Evolutionary conservation across 805 yeast species (phyloP).

Genomic region (Nakazawaea holstii): DNA sequence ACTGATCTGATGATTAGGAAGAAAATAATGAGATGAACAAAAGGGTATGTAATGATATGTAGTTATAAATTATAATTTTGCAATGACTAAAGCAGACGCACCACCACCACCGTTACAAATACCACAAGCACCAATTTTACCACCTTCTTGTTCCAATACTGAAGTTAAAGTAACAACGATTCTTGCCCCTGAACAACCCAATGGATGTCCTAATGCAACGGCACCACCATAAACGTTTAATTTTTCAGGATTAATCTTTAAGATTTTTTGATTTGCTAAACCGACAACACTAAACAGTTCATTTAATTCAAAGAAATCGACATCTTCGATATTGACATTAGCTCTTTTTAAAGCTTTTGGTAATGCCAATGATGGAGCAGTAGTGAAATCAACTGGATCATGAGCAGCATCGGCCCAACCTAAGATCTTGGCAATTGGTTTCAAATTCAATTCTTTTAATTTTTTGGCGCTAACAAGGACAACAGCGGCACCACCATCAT

Average conservation of each 20-base stretch:
- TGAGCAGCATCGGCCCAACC: slow-evolving; percentile 99
- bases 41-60: not conserved
- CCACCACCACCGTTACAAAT: slow-evolving; percentile 99
- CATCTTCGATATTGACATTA: slow-evolving; percentile 51
- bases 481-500: slow-evolving; percentile 98
- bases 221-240: slow-evolving; percentile 94
- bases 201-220: slow-evolving; percentile 91
- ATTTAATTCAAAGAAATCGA: slow-evolving; percentile 92
- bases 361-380: slow-evolving; percentile 91
- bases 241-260: slow-evolving; percentile 57
- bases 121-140: slow-evolving; percentile 90
- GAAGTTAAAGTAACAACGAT: slow-evolving; percentile 80
- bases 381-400: slow-evolving; percentile 90
- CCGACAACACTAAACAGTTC: slow-evolving; percentile 99
- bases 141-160: slow-evolving; percentile 78
- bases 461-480: slow-evolving; percentile 80
- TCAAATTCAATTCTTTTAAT: slow-evolving; percentile 78
- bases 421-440: slow-evolving; percentile 80
- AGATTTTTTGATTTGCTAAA: slow-evolving; percentile 74
- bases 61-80: slow-evolving; percentile 29
- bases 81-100: slow-evolving; percentile 88
- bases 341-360: slow-evolving; percentile 96
- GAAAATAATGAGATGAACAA: slow-evolving; percentile 3
- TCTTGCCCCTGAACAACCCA: slow-evolving; percentile 96
- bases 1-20: not conserved